Percentiles rank a stretch among this genome's conserved stretches.
Conservation (phyloP, 202 grass and related monocot species). For the Panicum virgatum region DNA sequence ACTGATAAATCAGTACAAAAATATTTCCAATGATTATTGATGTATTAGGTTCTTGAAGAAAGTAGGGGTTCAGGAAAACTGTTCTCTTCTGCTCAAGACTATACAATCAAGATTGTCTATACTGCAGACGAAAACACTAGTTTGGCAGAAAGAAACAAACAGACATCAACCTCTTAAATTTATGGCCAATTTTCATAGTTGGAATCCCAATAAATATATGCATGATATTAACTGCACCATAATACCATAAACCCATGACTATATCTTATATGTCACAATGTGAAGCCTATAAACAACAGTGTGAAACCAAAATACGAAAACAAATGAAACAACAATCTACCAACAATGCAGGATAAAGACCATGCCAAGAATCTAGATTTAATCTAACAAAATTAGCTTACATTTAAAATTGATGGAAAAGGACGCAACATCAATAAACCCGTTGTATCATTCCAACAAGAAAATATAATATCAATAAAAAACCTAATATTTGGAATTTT, state of each 20-base stretch:
- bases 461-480: too few species aligned
- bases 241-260: too few species aligned
- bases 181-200: neutral
- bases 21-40: neutral
- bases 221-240: neutral
- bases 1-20: conserved; percentile 42
- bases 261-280: too few species aligned
- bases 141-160: neutral
- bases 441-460: neutral
- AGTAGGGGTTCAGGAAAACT: neutral
- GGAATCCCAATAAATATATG: conserved; percentile 12
- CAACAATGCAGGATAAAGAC: neutral
- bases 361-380: neutral
- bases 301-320: neutral
- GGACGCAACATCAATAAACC: neutral
- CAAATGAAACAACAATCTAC: neutral
- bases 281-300: neutral
- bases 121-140: neutral
- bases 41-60: neutral
- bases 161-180: neutral
- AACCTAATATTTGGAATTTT: neutral
- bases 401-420: neutral
- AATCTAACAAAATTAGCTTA: neutral
- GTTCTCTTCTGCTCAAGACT: neutral
- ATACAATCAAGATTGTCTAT: neutral